Base-by-base conservation (phyloP, 2,329 filamentous ascomycete genomes). In the Rachicladosporium sp. region DNA sequence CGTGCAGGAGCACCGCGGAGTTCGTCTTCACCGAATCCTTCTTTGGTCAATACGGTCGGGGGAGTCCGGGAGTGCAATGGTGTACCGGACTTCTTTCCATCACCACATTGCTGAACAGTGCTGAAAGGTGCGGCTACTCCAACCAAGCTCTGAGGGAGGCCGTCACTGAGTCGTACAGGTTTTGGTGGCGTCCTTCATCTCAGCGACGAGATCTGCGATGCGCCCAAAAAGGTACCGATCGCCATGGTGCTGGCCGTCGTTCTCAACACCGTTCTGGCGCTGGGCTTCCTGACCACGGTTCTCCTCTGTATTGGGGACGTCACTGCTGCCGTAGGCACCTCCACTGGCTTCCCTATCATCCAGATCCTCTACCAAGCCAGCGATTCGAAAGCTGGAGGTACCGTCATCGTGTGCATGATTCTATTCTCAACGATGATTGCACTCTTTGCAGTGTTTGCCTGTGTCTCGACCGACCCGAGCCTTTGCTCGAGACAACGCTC, bases 301-400 rank as follows among this genome's bases (percentile, higher is more conserved):
- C 56, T 59, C 29, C 50, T 66, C 44, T 62, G 56, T 29, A 64
- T 71, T 45, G 63, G 62, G 2, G 56, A 62, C 2, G 47, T 66
- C 1, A 32, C 34, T 10, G 37, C 37, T 11, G 37, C 37, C 3
- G 19, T 38, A n/a, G 50, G 11, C 36, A 52, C 6, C 49, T 51
- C 15, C 45, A 42, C 41, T 19, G 32, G 37, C 29, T 61, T 23
- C 51, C 60, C n/a, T 31, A 53, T 47, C 37, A 46, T 53, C 13
- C 33, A 49, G 33, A 52, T 59, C 39, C 55, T 58, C 29, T 32
- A 33, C 9, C 38, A 39, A 13, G 31, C 37, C 4, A 39, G 31
- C 2, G 37, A 32, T 8, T 39, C 37, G 4, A 39, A 10, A 2
- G 31, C 37, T 2, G 37, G 37, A 6, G 37, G 31, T 4, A 39